Percentiles rank a stretch among this genome's conserved stretches.
phyloP scores from a whole-genome alignment of 164 flowering plant species.

The Stephania japonica region DNA sequence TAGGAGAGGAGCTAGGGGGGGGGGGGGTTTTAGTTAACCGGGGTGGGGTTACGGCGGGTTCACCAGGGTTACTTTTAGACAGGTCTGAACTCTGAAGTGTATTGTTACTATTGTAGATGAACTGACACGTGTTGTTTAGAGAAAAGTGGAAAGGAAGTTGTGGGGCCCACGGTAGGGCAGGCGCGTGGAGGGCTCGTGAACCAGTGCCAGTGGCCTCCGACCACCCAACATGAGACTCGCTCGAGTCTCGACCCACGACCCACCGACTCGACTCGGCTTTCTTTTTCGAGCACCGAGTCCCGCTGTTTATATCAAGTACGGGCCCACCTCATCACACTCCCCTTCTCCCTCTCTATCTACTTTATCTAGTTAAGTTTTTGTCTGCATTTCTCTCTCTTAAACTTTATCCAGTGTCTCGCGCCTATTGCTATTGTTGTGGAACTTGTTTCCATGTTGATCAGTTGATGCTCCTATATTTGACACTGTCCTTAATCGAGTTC shows the following conservation, averaged over 20 bases:
- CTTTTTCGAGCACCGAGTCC: background rate
- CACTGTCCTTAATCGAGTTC: too few species aligned
- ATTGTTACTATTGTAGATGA: too few species aligned
- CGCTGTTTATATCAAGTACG: constrained; percentile 1
- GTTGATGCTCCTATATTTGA: too few species aligned
- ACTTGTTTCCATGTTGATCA: too few species aligned
- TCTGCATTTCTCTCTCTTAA: background rate
- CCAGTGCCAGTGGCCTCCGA: constrained; percentile 5
- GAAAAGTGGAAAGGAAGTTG: background rate
- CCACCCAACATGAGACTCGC: constrained; percentile 10
- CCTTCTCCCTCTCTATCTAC: background rate
- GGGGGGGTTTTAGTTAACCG: too few species aligned
- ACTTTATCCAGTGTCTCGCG: background rate
- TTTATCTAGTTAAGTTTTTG: too few species aligned
- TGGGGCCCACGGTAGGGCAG: background rate
- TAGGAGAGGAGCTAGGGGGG: too few species aligned
- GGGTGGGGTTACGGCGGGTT: too few species aligned
- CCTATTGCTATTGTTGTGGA: background rate
- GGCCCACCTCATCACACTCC: background rate
- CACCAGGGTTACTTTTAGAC: too few species aligned
- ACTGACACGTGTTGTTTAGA: background rate
- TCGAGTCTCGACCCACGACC: constrained; percentile 3
- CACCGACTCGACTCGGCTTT: too few species aligned
- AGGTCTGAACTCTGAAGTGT: too few species aligned
- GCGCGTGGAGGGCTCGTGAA: background rate